Conservation (phyloP, 2,329 filamentous ascomycete genomes). For the Alternaria ethzedia region DNA sequence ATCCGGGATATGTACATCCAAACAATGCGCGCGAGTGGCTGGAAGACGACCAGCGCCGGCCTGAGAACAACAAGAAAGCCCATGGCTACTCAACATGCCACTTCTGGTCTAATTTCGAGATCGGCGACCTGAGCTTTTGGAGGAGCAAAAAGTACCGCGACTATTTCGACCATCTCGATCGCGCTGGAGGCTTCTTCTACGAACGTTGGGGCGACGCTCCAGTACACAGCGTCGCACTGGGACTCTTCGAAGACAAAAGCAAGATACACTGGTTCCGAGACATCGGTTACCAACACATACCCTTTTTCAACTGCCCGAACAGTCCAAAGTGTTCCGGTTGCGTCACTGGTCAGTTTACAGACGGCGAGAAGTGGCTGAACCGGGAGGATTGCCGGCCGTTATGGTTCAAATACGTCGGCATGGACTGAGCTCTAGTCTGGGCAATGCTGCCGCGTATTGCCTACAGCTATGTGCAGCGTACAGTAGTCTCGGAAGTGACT, state of each 20-base stretch:
- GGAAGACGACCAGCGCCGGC: slow-evolving; percentile 76
- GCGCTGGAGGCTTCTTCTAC: slow-evolving; percentile 96
- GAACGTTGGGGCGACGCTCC: slow-evolving; percentile 98
- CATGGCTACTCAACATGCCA: slow-evolving; percentile 98
- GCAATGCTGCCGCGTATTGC: background rate
- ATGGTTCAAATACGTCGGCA: slow-evolving; percentile 95
- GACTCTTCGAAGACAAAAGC: slow-evolving; percentile 86
- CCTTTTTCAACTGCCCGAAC: slow-evolving; percentile 98
- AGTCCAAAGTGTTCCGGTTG: slow-evolving; percentile 92
- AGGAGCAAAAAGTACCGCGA: slow-evolving; percentile 87
- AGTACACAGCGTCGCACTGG: slow-evolving; percentile 91
- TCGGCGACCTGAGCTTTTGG: slow-evolving; percentile 93
- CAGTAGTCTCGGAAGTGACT: background rate
- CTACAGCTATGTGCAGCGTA: background rate
- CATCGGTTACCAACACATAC: slow-evolving; percentile 97
- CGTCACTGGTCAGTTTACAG: slow-evolving; percentile 83
- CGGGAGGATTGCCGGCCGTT: slow-evolving; percentile 93
- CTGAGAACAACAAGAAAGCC: slow-evolving; percentile 78
- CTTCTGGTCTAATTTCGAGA: slow-evolving; percentile 99
- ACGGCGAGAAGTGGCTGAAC: slow-evolving; percentile 83
- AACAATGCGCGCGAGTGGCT: slow-evolving; percentile 91
- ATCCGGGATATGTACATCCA: slow-evolving; percentile 78
- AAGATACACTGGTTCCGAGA: slow-evolving; percentile 99
- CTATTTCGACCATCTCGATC: slow-evolving; percentile 94
- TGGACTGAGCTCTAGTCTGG: slow-evolving; percentile 60